Base-by-base conservation (phyloP, 805 yeast genomes). In the Clavispora fructus region DNA sequence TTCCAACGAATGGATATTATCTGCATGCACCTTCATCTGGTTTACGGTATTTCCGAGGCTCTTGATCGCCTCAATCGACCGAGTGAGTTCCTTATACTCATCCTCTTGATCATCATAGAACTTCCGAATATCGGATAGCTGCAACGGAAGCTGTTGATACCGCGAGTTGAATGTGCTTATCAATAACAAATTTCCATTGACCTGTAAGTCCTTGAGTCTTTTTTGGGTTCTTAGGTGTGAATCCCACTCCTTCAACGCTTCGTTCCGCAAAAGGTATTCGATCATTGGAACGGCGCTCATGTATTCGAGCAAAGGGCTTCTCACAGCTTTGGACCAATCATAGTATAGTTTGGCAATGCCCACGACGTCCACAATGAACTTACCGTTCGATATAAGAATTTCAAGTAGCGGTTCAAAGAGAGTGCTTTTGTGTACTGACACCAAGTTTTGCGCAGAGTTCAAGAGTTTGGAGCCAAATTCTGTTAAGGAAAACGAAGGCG, bases 241-340 rank as follows among this genome's bases (percentile, higher is more conserved):
- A 23, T 69, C 66, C 92, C 92, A 87, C 7, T 64, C 58, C 6
- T 82, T 75, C 50, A 87, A 75, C 30, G 63, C 57, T 46, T 70
- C 85, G 62, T 71, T 74, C 14, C 61, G 72, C 50, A 75, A 74
- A 27, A 82, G 61, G 45, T 79, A 82, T 57, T 79, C 79, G 1
- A 82, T 82, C 52, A 76, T 73, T 1, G 85, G 86, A 65, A 81
- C 73, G 7, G 77, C 68, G 33, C 75, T 77, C 33, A 88, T 85
- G 55, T 86, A 86, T 33, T 67, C 68, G 17, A 81, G 52, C 43
- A 85, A 81, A 0, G 81, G 71, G 1, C 68, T 68, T 19, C 72
- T 66, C 0, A 87, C 89, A 17, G 69, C 73, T 27, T 67, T 66
- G 1, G 83, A 71, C 95, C 95, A 88, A 16, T 75, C 74, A 28